phyloP scores from a whole-genome alignment of 257 asterid species.

The Jaltomata sinuosa region DNA sequence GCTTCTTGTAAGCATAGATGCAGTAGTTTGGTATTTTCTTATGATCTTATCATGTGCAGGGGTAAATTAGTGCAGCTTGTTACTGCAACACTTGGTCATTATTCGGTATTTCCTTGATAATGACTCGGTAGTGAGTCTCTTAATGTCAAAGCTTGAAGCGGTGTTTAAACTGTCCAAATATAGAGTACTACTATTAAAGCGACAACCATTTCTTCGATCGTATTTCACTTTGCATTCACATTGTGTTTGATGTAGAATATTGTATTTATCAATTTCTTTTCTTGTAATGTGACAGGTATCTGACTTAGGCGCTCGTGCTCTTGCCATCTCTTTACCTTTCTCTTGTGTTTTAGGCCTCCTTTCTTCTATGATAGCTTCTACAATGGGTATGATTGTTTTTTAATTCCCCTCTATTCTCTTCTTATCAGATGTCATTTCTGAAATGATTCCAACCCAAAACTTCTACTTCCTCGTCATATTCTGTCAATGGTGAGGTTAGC shows the following conservation, averaged over 20 bases:
- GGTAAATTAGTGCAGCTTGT: neutral
- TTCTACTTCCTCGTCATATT: neutral
- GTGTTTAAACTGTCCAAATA: neutral
- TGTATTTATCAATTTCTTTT: slow-evolving; percentile 3
- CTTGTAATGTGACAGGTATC: slow-evolving; percentile 45
- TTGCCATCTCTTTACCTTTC: slow-evolving; percentile 88
- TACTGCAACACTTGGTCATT: neutral
- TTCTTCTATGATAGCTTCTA: slow-evolving; percentile 91
- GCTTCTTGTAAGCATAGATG: neutral
- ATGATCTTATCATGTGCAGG: neutral
- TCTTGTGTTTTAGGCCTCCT: slow-evolving; percentile 82
- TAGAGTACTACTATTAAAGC: neutral
- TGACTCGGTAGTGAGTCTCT: neutral
- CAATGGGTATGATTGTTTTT: slow-evolving; percentile 56
- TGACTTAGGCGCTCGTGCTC: slow-evolving; percentile 87
- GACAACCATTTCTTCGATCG: neutral
- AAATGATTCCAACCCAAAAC: neutral
- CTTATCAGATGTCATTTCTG: neutral
- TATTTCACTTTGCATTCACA: neutral
- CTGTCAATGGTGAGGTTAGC: neutral
- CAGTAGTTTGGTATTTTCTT: neutral
- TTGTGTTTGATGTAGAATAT: neutral
- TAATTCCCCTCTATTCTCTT: neutral
- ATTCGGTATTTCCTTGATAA: neutral
- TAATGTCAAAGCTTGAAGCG: neutral